phyloP scores from a whole-genome alignment of 805 yeast genomes.

The Lipomyces sp. region DNA sequence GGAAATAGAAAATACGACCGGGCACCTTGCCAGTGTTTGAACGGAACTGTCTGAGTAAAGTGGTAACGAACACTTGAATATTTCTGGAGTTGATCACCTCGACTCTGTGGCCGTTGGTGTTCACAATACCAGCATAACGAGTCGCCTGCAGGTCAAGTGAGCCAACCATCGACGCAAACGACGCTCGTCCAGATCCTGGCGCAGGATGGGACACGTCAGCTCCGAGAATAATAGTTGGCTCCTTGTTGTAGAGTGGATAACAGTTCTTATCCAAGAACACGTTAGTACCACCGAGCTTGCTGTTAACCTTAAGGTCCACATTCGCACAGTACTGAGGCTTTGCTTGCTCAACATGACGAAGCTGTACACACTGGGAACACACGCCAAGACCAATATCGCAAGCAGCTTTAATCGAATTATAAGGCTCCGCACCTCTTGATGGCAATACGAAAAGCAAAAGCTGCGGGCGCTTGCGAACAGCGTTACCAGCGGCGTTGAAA shows the following conservation, averaged over 20 bases:
- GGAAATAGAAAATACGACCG: slow-evolving; percentile 42
- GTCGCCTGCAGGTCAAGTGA: slow-evolving; percentile 23
- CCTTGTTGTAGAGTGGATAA: slow-evolving; percentile 33
- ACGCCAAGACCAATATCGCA: slow-evolving; percentile 44
- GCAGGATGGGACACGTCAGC: slow-evolving; percentile 45
- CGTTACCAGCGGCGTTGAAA: slow-evolving; percentile 31
- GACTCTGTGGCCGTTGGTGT: slow-evolving; percentile 22
- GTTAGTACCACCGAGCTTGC: slow-evolving; percentile 45
- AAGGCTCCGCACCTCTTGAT: slow-evolving; percentile 40
- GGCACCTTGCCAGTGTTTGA: slow-evolving; percentile 41
- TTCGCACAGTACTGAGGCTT: slow-evolving; percentile 44
- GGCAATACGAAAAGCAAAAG: slow-evolving; percentile 42
- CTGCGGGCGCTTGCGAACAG: slow-evolving; percentile 36
- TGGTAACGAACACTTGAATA: slow-evolving; percentile 14
- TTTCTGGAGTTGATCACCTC: slow-evolving; percentile 23
- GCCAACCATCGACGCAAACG: slow-evolving; percentile 30
- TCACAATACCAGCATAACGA: slow-evolving; percentile 26
- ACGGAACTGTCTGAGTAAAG: slow-evolving; percentile 21
- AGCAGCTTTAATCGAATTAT: slow-evolving; percentile 42
- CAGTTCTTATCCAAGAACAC: slow-evolving; percentile 38
- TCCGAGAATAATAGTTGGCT: slow-evolving; percentile 42
- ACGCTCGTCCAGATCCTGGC: slow-evolving; percentile 33
- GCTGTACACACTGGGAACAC: slow-evolving; percentile 43
- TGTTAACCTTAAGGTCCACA: slow-evolving; percentile 45
- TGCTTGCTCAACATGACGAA: slow-evolving; percentile 42